Conservation (phyloP, 139 green algal genomes). For the Microglena sp. region DNA sequence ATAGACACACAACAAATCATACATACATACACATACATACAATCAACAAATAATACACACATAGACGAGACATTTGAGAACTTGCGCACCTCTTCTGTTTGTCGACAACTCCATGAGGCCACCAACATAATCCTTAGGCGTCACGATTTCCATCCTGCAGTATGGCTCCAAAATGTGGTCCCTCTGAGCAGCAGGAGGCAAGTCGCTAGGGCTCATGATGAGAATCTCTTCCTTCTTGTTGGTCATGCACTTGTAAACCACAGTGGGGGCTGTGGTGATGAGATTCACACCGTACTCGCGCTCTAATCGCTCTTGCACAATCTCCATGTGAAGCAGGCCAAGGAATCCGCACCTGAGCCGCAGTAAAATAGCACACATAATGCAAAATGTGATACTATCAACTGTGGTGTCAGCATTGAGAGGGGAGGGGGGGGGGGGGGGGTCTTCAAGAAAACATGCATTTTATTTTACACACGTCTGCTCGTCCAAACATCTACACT, state of each 20-base stretch:
- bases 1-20: too few species aligned
- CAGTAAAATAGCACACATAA: too few species aligned
- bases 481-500: too few species aligned
- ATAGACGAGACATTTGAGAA: too few species aligned
- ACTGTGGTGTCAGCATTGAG: too few species aligned
- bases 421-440: too few species aligned
- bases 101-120: slow-evolving; percentile 89
- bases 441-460: too few species aligned
- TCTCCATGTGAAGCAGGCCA: slow-evolving; percentile 97
- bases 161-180: slow-evolving; percentile 83
- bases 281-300: slow-evolving; percentile 94
- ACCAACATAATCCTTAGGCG: slow-evolving; percentile 79
- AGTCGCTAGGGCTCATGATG: slow-evolving; percentile 69
- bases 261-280: slow-evolving; percentile 92
- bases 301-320: slow-evolving; percentile 95
- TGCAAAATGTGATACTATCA: too few species aligned
- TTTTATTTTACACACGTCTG: too few species aligned
- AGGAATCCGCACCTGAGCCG: slow-evolving; percentile 99
- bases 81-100: slow-evolving; percentile 25
- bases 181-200: slow-evolving; percentile 52
- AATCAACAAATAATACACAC: too few species aligned
- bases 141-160: slow-evolving; percentile 57
- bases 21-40: too few species aligned
- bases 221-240: slow-evolving; percentile 52
- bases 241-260: slow-evolving; percentile 74